Evolutionary conservation across 1,284 basidiomycete genomes (phyloP).

Genomic region (Leucoagaricus sp.): DNA sequence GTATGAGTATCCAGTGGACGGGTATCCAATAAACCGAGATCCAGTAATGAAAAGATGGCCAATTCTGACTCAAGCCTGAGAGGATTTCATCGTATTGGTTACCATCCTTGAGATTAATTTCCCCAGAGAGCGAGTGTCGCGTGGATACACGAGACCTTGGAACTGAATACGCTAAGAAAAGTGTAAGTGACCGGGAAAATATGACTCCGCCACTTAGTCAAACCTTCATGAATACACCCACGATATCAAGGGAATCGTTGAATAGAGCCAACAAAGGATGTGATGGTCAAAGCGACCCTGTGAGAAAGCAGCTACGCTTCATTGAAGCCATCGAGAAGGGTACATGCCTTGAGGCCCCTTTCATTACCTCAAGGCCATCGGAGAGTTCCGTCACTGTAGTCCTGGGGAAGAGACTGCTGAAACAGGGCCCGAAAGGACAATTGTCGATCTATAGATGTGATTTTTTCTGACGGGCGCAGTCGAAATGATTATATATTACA

Average conservation of each 20-base stretch:
- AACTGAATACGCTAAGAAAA: background rate
- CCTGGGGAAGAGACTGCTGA: too few species aligned
- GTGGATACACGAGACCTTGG: background rate
- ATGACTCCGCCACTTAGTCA: background rate
- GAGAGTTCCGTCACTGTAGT: too few species aligned
- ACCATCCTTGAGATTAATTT: background rate
- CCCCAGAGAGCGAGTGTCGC: background rate
- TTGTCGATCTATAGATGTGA: too few species aligned
- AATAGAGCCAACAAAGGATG: background rate
- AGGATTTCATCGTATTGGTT: background rate
- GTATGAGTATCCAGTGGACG: background rate
- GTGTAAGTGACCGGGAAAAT: background rate
- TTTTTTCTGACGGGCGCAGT: too few species aligned
- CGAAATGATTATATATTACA: too few species aligned
- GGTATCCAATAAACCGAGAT: background rate
- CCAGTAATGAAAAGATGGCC: background rate
- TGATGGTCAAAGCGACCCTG: background rate
- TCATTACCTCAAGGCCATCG: too few species aligned
- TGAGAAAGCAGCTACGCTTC: too few species aligned
- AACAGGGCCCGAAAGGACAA: too few species aligned
- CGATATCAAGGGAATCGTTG: background rate
- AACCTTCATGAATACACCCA: background rate
- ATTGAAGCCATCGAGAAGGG: too few species aligned
- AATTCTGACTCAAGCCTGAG: background rate
- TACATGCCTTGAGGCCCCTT: too few species aligned